Conservation (phyloP, 129 eudicot species). For the Sambucus nigra region DNA sequence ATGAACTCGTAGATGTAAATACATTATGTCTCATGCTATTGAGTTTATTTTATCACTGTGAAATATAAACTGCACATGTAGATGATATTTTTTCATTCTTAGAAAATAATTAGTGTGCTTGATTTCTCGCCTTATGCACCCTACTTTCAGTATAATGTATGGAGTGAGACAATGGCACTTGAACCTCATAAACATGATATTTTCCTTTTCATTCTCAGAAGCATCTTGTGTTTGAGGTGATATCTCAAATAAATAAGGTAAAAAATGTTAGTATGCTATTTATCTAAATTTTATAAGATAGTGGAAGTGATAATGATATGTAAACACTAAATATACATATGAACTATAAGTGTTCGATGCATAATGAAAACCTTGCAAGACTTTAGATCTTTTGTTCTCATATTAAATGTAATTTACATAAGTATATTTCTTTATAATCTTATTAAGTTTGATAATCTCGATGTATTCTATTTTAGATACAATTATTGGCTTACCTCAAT, state of each 20-base stretch:
- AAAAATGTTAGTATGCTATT: conserved; percentile 12
- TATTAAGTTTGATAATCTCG: conserved; percentile 12
- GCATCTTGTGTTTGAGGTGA: conserved; percentile 94
- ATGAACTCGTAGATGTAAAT: too few relatives aligned
- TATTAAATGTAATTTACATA: not conserved
- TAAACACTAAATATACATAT: not conserved
- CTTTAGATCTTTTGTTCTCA: not conserved
- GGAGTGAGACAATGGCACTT: too few relatives aligned
- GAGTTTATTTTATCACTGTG: too few relatives aligned
- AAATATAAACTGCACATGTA: too few relatives aligned
- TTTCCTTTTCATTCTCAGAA: conserved; percentile 63
- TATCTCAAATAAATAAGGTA: conserved; percentile 94
- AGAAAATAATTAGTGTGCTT: too few relatives aligned
- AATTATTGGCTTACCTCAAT: conserved; percentile 86
- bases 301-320: not conserved
- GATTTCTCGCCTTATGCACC: too few relatives aligned
- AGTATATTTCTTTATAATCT: not conserved
- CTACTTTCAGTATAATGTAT: too few relatives aligned
- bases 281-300: not conserved
- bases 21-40: too few relatives aligned
- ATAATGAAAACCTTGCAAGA: conserved; percentile 1
- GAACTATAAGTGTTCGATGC: conserved; percentile 2
- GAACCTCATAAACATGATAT: too few relatives aligned
- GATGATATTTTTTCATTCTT: too few relatives aligned
- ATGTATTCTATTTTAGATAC: conserved; percentile 43